These are phyloP conservation scores for Lavandula angustifolia DNA, from an alignment of 257 asterid species.

Conservation along the genomic window DNA sequence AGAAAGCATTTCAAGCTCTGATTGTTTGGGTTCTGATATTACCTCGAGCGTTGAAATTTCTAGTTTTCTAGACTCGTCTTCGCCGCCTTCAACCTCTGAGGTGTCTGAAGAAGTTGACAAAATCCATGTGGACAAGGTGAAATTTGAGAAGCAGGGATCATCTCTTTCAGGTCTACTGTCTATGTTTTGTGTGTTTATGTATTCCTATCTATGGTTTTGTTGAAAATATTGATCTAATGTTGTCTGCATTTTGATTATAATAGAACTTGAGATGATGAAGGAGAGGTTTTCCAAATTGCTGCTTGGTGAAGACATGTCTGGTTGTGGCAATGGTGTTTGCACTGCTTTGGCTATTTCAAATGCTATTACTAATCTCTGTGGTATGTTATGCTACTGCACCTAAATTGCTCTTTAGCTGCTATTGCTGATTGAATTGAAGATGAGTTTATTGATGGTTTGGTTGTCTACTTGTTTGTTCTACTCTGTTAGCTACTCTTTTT, in stretches of 20 bases:
- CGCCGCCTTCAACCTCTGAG: conserved; percentile 47
- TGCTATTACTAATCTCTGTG: conserved; percentile 90
- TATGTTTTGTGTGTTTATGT: background rate
- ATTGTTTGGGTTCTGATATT: conserved; percentile 48
- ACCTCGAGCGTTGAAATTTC: conserved; percentile 49
- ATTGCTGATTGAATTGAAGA: background rate
- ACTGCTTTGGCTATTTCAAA: conserved; percentile 81
- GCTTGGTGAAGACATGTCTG: conserved; percentile 94
- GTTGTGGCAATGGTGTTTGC: conserved; percentile 85
- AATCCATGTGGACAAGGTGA: conserved; percentile 34
- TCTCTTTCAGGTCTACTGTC: conserved; percentile 50
- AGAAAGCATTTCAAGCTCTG: conserved; percentile 53
- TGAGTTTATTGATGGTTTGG: background rate
- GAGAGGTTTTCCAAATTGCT: conserved; percentile 80
- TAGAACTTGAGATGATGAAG: conserved; percentile 76
- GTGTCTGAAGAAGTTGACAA: conserved; percentile 38
- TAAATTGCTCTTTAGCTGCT: background rate
- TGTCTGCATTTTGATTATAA: conserved; percentile 16
- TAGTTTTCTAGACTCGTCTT: conserved; percentile 48
- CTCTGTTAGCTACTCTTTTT: conserved; percentile 63
- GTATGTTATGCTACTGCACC: conserved; percentile 35
- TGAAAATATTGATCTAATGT: background rate
- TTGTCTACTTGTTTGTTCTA: conserved; percentile 10
- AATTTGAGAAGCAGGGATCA: conserved; percentile 55
- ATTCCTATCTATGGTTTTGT: background rate